phyloP scores from a whole-genome alignment of 139 green algal species.

The Ettlia oleoabundans region DNA sequence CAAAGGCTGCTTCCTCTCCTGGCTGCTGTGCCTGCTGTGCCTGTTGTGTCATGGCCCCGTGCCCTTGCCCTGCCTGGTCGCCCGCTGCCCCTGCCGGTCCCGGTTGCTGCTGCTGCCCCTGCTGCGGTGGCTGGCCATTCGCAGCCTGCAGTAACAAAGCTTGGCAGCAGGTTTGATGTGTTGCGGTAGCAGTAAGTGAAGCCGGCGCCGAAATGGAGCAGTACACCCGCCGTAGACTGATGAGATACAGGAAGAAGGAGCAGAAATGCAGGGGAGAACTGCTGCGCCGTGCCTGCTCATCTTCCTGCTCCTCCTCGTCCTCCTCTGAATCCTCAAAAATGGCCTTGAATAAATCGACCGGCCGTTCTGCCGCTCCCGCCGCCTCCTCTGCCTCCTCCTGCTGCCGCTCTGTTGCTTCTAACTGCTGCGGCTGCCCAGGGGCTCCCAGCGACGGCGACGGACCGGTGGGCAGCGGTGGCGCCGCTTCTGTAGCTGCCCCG shows the following conservation, averaged over 20 bases:
- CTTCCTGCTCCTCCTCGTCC: conserved; percentile 61
- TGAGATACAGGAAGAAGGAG: no score
- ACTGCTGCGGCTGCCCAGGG: not conserved
- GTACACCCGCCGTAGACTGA: no score
- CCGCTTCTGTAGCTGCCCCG: not conserved
- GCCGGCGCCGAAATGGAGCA: no score
- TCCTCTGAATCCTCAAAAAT: conserved; percentile 80
- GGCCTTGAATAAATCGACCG: conserved; percentile 85
- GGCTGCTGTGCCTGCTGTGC: not conserved
- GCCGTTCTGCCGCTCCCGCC: conserved; percentile 48
- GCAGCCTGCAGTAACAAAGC: no score
- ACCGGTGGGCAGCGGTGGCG: not conserved
- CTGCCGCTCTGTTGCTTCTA: not conserved
- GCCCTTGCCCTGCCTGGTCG: conserved; percentile 14
- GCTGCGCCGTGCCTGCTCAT: no score
- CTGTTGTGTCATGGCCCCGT: not conserved
- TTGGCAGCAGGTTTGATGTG: no score
- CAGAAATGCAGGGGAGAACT: no score
- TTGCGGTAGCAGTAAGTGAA: not conserved
- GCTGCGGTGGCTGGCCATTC: not conserved
- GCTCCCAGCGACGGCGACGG: not conserved
- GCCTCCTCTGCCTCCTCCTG: not conserved
- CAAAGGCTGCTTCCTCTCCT: conserved; percentile 8
- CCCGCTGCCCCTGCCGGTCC: not conserved
- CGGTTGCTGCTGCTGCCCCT: not conserved